Conservation (phyloP, 2,329 filamentous ascomycete genomes). For the Leptographium wingfieldii region DNA sequence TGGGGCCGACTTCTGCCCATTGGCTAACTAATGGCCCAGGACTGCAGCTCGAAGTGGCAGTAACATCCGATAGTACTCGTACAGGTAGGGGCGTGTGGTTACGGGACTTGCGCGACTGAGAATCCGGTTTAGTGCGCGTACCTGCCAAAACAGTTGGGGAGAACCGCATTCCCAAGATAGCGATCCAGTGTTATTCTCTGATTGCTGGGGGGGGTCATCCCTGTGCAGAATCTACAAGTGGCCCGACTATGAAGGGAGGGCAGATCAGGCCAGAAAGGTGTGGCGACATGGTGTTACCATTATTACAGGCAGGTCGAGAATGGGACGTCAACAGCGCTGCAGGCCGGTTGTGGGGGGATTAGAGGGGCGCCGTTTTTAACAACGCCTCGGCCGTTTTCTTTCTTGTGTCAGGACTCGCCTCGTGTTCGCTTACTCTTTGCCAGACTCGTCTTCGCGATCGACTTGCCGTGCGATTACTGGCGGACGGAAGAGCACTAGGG, state of each 20-base stretch:
- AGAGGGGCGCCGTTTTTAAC: not conserved
- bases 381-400: not conserved
- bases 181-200: not conserved
- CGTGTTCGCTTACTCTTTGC: not conserved
- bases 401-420: not conserved
- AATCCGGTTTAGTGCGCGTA: not conserved
- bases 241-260: not conserved
- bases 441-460: not conserved
- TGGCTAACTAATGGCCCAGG: not conserved
- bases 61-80: not conserved
- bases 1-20: not conserved
- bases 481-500: too few species aligned
- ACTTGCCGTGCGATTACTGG: too few species aligned
- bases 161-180: not conserved
- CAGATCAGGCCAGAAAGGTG: constrained; percentile 1
- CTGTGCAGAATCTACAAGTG: not conserved
- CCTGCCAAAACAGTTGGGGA: not conserved
- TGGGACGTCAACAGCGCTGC: not conserved
- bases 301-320: not conserved
- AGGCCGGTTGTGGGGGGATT: not conserved
- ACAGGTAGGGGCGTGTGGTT: not conserved
- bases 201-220: not conserved
- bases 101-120: not conserved
- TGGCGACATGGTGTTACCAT: constrained; percentile 1
- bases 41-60: not conserved